Conservation (phyloP, 1,284 basidiomycete genomes). For the Sanghuangporus weigelae region DNA sequence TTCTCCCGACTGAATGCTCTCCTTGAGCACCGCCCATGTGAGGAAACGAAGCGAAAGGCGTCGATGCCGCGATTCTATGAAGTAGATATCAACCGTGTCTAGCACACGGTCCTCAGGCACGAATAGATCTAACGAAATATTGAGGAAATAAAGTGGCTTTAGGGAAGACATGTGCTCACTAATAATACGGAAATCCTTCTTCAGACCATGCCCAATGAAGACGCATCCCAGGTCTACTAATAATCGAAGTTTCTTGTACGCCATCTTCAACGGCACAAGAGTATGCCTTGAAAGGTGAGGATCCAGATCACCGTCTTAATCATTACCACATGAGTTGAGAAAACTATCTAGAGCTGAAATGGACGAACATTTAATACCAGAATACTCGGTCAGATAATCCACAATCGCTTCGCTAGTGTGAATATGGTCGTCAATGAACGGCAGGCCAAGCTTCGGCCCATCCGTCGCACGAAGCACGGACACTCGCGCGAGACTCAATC, state of each 20-base stretch:
- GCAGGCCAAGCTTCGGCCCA: constrained; percentile 71
- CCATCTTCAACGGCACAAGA: constrained; percentile 90
- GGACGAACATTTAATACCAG: constrained; percentile 85
- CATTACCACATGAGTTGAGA: background rate
- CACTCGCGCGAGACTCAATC: constrained; percentile 90
- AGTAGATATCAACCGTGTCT: constrained; percentile 96
- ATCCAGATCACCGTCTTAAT: constrained; percentile 85
- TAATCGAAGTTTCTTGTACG: constrained; percentile 96
- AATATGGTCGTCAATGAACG: constrained; percentile 98
- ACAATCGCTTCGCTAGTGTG: constrained; percentile 93
- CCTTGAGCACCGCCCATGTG: constrained; percentile 86
- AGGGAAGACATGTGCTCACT: constrained; percentile 51
- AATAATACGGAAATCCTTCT: constrained; percentile 99
- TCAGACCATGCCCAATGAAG: constrained; percentile 97
- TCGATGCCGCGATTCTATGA: constrained; percentile 74
- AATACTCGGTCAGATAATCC: constrained; percentile 96
- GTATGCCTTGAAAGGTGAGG: constrained; percentile 81
- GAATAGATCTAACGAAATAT: constrained; percentile 69
- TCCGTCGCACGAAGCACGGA: constrained; percentile 83
- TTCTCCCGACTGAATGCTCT: constrained; percentile 88
- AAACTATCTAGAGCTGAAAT: constrained; percentile 2
- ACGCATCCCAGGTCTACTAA: constrained; percentile 94
- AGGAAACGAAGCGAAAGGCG: constrained; percentile 92
- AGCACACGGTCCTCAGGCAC: constrained; percentile 94
- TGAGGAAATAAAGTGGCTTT: background rate